These are phyloP conservation scores for Solidago caesia DNA, from an alignment of 129 eudicot genomes.

Conservation along the genomic window DNA sequence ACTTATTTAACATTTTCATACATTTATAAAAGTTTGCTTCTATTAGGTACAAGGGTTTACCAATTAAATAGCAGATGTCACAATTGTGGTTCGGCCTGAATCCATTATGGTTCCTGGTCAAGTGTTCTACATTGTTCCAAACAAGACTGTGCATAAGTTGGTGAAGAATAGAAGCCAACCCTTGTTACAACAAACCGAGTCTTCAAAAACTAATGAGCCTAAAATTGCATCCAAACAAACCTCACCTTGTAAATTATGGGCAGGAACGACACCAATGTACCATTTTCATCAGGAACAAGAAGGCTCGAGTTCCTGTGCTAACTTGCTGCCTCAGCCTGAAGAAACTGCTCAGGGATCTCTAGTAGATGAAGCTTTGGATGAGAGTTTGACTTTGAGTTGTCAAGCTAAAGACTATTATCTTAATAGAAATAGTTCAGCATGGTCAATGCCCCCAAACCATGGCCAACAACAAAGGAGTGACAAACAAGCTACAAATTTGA, in stretches of 20 bases:
- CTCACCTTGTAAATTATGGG: slow-evolving; percentile 27
- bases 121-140: slow-evolving; percentile 61
- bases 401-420: slow-evolving; percentile 34
- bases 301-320: slow-evolving; percentile 11
- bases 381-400: slow-evolving; percentile 18
- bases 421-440: slow-evolving; percentile 16
- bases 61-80: too few relatives aligned
- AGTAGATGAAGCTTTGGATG: slow-evolving; percentile 14
- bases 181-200: slow-evolving; percentile 14
- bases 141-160: slow-evolving; percentile 40
- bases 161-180: slow-evolving; percentile 39
- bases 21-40: too few relatives aligned
- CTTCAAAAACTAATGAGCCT: slow-evolving; percentile 7
- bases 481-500: slow-evolving; percentile 23
- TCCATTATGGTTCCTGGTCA: slow-evolving; percentile 56
- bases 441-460: background rate
- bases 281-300: slow-evolving; percentile 16
- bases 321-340: slow-evolving; percentile 17
- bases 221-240: background rate
- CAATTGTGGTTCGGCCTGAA: slow-evolving; percentile 57
- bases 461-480: slow-evolving; percentile 9
- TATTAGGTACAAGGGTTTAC: too few relatives aligned
- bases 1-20: too few relatives aligned
- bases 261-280: slow-evolving; percentile 48
- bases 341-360: slow-evolving; percentile 13